Evolutionary conservation across 1,139 yeast species (phyloP), one percentile per base, ranked within the genome.

Genomic region (Saccharomyces hybrid): DNA sequence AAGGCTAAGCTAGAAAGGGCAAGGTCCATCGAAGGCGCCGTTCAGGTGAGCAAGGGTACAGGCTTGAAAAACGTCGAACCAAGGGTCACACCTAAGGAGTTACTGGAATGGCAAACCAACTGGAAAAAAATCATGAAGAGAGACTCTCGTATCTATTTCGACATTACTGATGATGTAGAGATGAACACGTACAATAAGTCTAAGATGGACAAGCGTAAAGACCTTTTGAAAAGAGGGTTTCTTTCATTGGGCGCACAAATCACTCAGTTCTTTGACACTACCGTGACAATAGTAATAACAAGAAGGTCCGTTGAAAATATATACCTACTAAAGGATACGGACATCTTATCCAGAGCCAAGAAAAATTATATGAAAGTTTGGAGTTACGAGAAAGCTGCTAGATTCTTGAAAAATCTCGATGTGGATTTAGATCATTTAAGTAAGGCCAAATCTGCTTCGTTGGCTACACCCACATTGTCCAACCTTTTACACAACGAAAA

Each of bases 261-360:
- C 42, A 84, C 85, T 44, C 82, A 84, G 1, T 90, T 90, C 66
- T 91, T 86, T 65, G 90, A 87, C 64, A 80, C 80, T 56, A 79
- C 80, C 51, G 95, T 90, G 28, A 88, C 96, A 21, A 88, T 89
- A 56, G 89, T 91, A 42, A 80, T 91, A 28, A 83, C 95, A n/a
- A 79, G 85, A 61, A 76, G 86, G 55, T 67, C 75, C 0, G 71
- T 71, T 49, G 66, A 71, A 44, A 67, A 63, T 19, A 59, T 67
- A 8, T 70, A 67, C 34, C 68, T 66, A 5, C 71, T 75, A 54
- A 75, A 78, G 8, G 72, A 79, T 4, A 80, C 81, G 52, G 95
- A 87, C 68, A 81, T 88, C 26, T 79, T 88, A 61, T 76, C 80
- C 54, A 80, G 83, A 61, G 95, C 91, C 2, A 72, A 76, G 32